A percentile compares a stretch with the other conserved stretches of the same genome.
Conservation (phyloP, 768 basidiomycete species). For the Ramaria sp. region DNA sequence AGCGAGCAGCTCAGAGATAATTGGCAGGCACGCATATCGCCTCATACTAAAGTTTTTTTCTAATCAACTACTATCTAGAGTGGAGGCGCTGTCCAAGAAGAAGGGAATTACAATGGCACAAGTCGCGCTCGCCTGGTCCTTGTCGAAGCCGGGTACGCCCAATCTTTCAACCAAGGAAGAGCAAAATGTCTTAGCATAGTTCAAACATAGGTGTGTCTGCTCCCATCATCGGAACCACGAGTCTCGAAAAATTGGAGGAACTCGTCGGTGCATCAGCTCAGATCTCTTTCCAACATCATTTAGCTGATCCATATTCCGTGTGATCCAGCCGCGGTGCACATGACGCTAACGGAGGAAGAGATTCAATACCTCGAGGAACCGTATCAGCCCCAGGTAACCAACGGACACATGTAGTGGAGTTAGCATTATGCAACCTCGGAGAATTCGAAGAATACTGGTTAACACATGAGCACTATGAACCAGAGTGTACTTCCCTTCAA, state of each 20-base stretch:
- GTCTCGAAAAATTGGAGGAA: constrained; percentile 40
- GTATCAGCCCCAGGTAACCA: constrained; percentile 34
- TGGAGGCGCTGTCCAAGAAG: constrained; percentile 46
- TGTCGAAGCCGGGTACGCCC: constrained; percentile 31
- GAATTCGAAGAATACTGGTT: no score
- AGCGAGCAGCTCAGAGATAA: no score
- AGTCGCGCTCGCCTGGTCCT: constrained; percentile 42
- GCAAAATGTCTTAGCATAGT: no score
- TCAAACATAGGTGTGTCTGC: constrained; percentile 45
- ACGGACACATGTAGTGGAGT: no score
- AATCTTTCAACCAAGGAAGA: no score
- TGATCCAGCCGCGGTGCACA: constrained; percentile 29
- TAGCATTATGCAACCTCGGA: no score
- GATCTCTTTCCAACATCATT: not conserved
- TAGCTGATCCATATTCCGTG: no score
- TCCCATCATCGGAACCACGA: constrained; percentile 49
- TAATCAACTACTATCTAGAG: constrained; percentile 23
- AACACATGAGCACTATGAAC: no score
- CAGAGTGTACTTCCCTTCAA: no score
- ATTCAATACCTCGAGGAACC: constrained; percentile 43
- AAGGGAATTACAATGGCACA: constrained; percentile 47
- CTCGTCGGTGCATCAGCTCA: constrained; percentile 28
- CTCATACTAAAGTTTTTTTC: no score
- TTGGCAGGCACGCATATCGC: no score
- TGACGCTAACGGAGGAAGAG: constrained; percentile 46